Evolutionary conservation across 2,329 filamentous ascomycete species (phyloP).

Genomic region (Chrysosporium queenslandicum): DNA sequence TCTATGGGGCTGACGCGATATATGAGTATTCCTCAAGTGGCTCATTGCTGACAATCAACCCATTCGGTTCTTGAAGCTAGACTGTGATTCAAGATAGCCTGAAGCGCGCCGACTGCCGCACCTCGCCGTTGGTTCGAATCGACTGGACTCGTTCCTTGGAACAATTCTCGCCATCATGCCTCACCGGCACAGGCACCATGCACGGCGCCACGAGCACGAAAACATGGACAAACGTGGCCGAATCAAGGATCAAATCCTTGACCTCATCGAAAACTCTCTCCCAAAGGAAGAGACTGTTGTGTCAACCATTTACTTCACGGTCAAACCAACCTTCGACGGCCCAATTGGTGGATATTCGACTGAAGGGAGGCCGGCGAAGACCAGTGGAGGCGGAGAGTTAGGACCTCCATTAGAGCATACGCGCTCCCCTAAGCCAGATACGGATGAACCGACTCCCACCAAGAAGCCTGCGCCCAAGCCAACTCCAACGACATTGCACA

Average conservation of each 20-base stretch:
- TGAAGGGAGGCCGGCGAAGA: conserved; percentile 16
- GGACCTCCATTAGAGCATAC: conserved; percentile 25
- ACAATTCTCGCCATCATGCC: conserved; percentile 10
- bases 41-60: background rate
- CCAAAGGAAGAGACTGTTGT: conserved; percentile 8
- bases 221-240: background rate
- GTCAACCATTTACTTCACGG: conserved; percentile 43
- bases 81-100: background rate
- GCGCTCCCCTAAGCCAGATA: conserved; percentile 11
- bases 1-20: background rate
- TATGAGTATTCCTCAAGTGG: background rate
- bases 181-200: conserved; percentile 13
- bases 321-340: conserved; percentile 44
- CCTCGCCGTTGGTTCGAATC: background rate
- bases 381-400: conserved; percentile 14
- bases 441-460: conserved; percentile 15
- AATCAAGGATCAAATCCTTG: conserved; percentile 3
- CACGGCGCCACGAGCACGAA: conserved; percentile 6
- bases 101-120: conserved; percentile 16
- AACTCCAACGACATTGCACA: conserved; percentile 1
- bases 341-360: conserved; percentile 42
- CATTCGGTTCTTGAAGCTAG: background rate
- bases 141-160: background rate
- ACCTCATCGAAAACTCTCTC: conserved; percentile 5
- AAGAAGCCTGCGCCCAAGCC: conserved; percentile 15